Base-by-base conservation (phyloP, 2,329 filamentous ascomycete species). In the Bipolaris victoriae region DNA sequence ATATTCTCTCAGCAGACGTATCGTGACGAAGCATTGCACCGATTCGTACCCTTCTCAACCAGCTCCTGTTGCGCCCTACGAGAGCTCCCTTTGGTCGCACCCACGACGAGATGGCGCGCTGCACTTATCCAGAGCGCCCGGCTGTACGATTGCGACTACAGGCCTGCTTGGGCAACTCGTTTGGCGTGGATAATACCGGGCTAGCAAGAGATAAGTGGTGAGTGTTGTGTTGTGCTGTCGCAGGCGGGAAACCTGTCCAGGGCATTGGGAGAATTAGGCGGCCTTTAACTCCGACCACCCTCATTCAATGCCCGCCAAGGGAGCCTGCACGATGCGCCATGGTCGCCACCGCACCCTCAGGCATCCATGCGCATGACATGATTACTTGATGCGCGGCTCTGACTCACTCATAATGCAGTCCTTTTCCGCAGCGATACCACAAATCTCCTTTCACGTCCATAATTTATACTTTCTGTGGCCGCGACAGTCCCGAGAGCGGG, bases 261-360 rank as follows among this genome's bases (percentile, higher is more conserved):
- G 53, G 45, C 55, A 37, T 33, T 55, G 46, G 52, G 53, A 64
- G 57, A 55, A 54, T 61, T 56, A 59, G 52, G 57, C 58, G 47
- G 56, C 47, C 52, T 58, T 68, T 61, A 65, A 67, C 57, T 67
- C 64, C 64, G 61, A 60, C 52, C 36, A 58, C 33, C 24, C 43
- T 55, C 49, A 53, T 24, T 43, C 40, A 33, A 58, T 50, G 26
- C 40, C 43, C 33, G 59, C 59, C 59, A 61, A 61, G 59, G 22
- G 20, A 39, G 35, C 45, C 46, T 53, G 33, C 33, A 46, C 35
- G 29, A 24, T 49, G 58, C 43, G 41, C 29, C 7, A 11, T 51
- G n/a, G 29, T 15, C 58, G 57, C 33, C 55, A 46, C 36, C 18
- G 58, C 50, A 60, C 40, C 6, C 46, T 47, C 47, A 41, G 35